Evolutionary conservation across 2,329 filamentous ascomycete species (phyloP).

Genomic region (Aquanectria penicillioides): DNA sequence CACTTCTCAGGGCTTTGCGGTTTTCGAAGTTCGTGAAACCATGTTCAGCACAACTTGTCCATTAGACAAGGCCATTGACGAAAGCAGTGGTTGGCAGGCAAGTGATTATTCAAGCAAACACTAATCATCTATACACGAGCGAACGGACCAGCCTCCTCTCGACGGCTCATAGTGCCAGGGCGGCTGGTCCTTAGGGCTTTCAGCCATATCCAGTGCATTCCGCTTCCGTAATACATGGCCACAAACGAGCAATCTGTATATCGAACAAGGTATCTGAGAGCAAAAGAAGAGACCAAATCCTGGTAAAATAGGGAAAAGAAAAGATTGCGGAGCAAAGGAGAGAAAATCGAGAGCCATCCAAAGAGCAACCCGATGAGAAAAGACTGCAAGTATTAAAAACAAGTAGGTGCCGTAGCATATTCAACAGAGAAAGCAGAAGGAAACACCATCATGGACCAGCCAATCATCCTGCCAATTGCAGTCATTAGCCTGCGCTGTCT

Average conservation of each 20-base stretch:
- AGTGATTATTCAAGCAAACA: constrained; percentile 46
- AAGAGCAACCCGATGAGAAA: constrained; percentile 24
- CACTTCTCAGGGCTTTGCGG: too few relatives aligned
- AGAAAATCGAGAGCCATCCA: constrained; percentile 31
- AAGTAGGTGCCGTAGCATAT: constrained; percentile 51
- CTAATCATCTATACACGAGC: constrained; percentile 50
- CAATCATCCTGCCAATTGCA: constrained; percentile 54
- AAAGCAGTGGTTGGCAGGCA: constrained; percentile 36
- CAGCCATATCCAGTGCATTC: constrained; percentile 30
- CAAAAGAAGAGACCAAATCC: constrained; percentile 27
- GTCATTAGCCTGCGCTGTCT: constrained; percentile 56
- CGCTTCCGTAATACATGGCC: constrained; percentile 38
- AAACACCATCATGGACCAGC: constrained; percentile 61
- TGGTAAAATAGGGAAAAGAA: constrained; percentile 34
- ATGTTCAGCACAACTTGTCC: too few relatives aligned
- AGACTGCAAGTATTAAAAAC: constrained; percentile 48
- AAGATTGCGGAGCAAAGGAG: constrained; percentile 33
- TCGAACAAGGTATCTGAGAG: constrained; percentile 70
- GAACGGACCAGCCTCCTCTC: constrained; percentile 43
- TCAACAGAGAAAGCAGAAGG: constrained; percentile 54
- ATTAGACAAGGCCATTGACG: too few relatives aligned
- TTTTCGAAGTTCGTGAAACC: too few relatives aligned
- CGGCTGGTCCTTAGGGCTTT: constrained; percentile 19
- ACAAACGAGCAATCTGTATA: constrained; percentile 55
- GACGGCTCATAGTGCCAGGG: constrained; percentile 29